Conservation (phyloP, 192 early-diverging fungal genomes). For the Chytriomyces sp. region DNA sequence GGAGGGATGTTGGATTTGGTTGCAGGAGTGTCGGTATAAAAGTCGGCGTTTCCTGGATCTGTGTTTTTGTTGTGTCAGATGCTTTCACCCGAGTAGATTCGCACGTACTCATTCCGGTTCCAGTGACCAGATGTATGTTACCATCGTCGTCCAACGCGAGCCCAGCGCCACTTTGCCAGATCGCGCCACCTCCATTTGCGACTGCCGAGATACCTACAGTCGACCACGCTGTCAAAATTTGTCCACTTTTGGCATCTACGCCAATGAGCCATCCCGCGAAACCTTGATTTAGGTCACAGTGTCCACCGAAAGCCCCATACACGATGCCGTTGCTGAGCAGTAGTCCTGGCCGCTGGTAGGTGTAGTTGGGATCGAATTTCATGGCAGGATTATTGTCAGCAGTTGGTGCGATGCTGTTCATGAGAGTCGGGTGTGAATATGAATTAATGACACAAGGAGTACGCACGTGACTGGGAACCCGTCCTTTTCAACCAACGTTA, state of each 20-base stretch:
- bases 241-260: not conserved
- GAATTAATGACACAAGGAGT: not conserved
- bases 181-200: constrained; percentile 17
- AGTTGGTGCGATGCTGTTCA: constrained; percentile 10
- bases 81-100: too few relatives aligned
- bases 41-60: not conserved
- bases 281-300: constrained; percentile 27
- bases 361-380: constrained; percentile 4
- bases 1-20: not conserved
- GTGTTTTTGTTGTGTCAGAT: too few relatives aligned
- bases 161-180: constrained; percentile 18
- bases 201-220: not conserved
- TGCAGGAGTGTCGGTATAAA: not conserved
- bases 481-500: not conserved
- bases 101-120: constrained; percentile 18
- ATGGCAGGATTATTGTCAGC: constrained; percentile 20
- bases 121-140: constrained; percentile 7
- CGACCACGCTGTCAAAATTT: not conserved
- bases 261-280: constrained; percentile 26
- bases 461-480: constrained; percentile 8
- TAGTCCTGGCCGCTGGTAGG: constrained; percentile 15
- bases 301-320: constrained; percentile 25
- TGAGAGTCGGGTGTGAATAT: too few relatives aligned
- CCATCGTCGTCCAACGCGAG: constrained; percentile 6
- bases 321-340: constrained; percentile 10